Evolutionary conservation across 1,139 yeast species (phyloP), one percentile per base, ranked within the genome.

Genomic region (Kodamaea sp.): DNA sequence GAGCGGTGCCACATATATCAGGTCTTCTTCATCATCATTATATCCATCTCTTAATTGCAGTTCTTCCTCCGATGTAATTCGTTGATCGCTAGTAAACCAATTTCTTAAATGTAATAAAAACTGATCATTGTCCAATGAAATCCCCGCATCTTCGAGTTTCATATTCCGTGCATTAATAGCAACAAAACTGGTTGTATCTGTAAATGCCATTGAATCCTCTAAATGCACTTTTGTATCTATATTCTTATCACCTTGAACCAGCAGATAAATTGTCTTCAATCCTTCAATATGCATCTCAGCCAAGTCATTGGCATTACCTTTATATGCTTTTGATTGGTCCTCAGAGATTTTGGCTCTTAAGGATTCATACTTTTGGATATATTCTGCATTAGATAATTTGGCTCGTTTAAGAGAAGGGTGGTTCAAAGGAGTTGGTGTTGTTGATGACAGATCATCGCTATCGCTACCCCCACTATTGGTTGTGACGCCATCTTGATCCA

Each of bases 111-210:
- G 62, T 15, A 57, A 50, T 6, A 72, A 50, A 42, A 79, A 74
- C 20, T 77, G 81, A 2, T 67, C 66, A 10, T 73, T 56, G 43
- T 69, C 70, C 7, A 84, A 54, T 2, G 76, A 60, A 7, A 70
- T 65, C 6, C 75, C 79, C 6, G 73, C 65, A 34, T 73, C 73
- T 1, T 81, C 85, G 32, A 81, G 61, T 39, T 73, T 74, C 45
- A 81, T 50, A 55, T 79, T 81, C 37, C 78, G 68, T 2, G 85
- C 78, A 39, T 84, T 83, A 24, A 63, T 53, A 9, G 73, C 72
- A 8, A 73, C 74, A 45, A 69, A 60, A 36, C 55, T 59, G 8
- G 75, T 58, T 1, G 70, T 62, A 41, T 67, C 70, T 36, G 53
- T 59, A 38, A 72, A 62, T 2, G 70, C 69, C 45, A 69, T 71